Conservation (phyloP, 2,329 filamentous ascomycete genomes). For the Microdochium paspali region DNA sequence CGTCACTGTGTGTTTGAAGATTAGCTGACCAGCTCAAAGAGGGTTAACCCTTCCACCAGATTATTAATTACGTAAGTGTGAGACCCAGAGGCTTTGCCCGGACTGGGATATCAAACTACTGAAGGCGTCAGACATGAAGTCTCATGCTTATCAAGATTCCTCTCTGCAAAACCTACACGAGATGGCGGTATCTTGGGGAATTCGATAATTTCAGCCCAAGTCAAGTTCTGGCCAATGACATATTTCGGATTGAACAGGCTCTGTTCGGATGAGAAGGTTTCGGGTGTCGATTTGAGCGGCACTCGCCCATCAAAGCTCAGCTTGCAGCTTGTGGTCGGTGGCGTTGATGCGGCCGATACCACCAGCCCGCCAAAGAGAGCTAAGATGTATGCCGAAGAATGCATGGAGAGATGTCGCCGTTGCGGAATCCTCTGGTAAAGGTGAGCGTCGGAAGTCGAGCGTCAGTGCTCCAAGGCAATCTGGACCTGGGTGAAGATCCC, state of each 20-base stretch:
- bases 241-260: constrained; percentile 1
- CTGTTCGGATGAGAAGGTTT: neutral
- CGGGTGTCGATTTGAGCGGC: neutral
- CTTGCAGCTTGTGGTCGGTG: neutral
- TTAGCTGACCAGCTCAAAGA: neutral
- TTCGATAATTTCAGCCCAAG: constrained; percentile 2
- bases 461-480: neutral
- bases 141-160: neutral
- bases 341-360: neutral
- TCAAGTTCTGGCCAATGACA: constrained; percentile 1
- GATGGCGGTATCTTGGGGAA: constrained; percentile 1
- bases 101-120: constrained; percentile 1
- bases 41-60: neutral
- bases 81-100: neutral
- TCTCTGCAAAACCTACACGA: neutral
- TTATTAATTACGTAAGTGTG: neutral
- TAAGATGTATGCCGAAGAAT: neutral
- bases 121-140: neutral
- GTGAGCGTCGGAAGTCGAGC: neutral
- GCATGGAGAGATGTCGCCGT: neutral
- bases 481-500: neutral
- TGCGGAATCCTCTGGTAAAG: neutral
- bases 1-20: neutral
- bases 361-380: constrained; percentile 1
- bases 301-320: constrained; percentile 2